Conservation (phyloP, 129 eudicot species). For the Smallanthus sonchifolius region DNA sequence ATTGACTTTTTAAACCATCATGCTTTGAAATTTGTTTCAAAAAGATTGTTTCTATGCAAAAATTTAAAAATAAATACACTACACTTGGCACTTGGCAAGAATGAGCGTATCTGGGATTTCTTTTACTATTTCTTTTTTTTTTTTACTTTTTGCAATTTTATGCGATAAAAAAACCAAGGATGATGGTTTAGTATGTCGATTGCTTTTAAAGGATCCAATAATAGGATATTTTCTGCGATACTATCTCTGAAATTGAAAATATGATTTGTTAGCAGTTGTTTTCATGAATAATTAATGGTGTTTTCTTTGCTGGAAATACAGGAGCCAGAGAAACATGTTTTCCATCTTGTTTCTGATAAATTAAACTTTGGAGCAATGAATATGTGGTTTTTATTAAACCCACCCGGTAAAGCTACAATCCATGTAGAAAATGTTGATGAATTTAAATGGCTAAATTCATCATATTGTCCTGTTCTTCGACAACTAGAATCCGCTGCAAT, state of each 20-base stretch:
- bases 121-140: too few species aligned
- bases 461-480: conserved; percentile 89
- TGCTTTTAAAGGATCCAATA: not conserved
- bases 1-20: not conserved
- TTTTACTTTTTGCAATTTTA: too few species aligned
- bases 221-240: not conserved
- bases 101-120: too few species aligned
- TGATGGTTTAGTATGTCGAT: not conserved
- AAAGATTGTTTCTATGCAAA: not conserved
- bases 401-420: conserved; percentile 91
- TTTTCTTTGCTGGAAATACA: conserved; percentile 41
- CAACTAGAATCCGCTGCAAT: conserved; percentile 93
- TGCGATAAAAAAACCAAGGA: not conserved
- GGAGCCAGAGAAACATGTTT: conserved; percentile 98
- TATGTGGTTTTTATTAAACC: conserved; percentile 96
- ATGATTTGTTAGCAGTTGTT: not conserved
- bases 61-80: not conserved
- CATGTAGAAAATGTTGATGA: conserved; percentile 97
- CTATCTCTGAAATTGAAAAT: not conserved
- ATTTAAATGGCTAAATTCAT: conserved; percentile 87
- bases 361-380: conserved; percentile 94
- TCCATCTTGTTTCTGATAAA: conserved; percentile 86
- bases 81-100: too few species aligned
- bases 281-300: conserved; percentile 17
- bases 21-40: not conserved